Base-by-base conservation (phyloP, 169 alveolate genomes). In the Eimeria tenella region DNA sequence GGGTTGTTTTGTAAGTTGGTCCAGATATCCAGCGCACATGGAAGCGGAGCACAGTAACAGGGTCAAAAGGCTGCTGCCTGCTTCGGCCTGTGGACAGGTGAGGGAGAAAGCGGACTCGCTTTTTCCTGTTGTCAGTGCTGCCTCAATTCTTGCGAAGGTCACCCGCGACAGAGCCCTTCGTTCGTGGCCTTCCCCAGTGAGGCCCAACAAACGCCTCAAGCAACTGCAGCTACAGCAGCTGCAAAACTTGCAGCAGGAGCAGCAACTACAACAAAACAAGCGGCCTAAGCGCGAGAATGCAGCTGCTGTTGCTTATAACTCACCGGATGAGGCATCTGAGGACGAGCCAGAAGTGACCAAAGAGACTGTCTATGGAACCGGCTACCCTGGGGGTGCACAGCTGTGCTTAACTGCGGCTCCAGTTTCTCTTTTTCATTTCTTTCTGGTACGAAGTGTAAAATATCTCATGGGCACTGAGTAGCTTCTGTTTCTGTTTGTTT, bases 61-160 rank as follows among this genome's bases (percentile, higher is more conserved):
- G 0, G 42, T 21, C 68, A 58, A 13, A 13, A 3, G 42, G 42
- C 42, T 31, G 42, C 42, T 31, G 42, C 42, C 42, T 68, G 79
- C 49, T 17, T 49, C 53, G 42, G 23, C 52, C 17, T 68, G 13
- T 68, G 79, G 17, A 63, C 91, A 96, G 96, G 98, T 96, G 19
- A 93, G 96, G 58, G 97, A 98, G 83, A 99, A 98, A 94, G 99
- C 99, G 4, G 99, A 99, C 95, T 96, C 99, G 60, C 97, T 97
- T 68, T 98, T 84, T 94, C 98, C 99, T 73, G 98, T 98, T 53
- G 99, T 99, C 56, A 97, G 99, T 91, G 99, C 99, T 17, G 99
- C 99, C 1, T 98, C 99, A 42, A 99, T 99, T 50, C 96, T 97
- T 84, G 99, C 99, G 31, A 99, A 99, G 96, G 99, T 99, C 52